Conservation (phyloP, 1,284 basidiomycete species). For the Marasmius sp. region DNA sequence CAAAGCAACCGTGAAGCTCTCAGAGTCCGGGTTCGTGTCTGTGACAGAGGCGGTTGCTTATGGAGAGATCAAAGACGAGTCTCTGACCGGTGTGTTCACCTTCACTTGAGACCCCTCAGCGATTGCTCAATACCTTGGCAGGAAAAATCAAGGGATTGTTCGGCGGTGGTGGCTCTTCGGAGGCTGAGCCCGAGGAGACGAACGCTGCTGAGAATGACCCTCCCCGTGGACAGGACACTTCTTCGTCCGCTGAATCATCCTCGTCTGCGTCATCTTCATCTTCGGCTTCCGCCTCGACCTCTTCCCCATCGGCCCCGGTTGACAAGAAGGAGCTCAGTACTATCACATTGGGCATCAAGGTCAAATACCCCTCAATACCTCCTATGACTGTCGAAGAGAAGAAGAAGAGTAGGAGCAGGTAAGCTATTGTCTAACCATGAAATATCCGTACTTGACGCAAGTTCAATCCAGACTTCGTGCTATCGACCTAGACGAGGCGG, state of each 20-base stretch:
- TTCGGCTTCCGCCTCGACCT: conserved; percentile 23
- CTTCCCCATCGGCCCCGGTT: conserved; percentile 27
- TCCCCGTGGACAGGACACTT: conserved; percentile 33
- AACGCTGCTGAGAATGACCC: conserved; percentile 38
- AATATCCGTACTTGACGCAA: neutral
- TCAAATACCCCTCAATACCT: conserved; percentile 61
- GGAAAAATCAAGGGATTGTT: conserved; percentile 87
- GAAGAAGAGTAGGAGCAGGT: conserved; percentile 68
- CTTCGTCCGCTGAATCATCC: conserved; percentile 24
- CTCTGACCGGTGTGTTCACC: conserved; percentile 58
- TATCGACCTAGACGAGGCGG: conserved; percentile 76
- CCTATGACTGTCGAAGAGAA: conserved; percentile 79
- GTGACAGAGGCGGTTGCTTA: conserved; percentile 76
- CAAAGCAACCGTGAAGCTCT: conserved; percentile 78
- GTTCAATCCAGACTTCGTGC: conserved; percentile 63
- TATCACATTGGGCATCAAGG: conserved; percentile 63
- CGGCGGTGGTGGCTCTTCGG: conserved; percentile 53
- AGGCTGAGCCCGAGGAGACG: conserved; percentile 31
- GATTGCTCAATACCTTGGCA: conserved; percentile 25
- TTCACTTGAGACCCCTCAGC: neutral
- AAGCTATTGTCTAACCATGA: conserved; percentile 22
- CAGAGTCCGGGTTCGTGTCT: conserved; percentile 82
- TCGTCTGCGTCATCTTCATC: conserved; percentile 27
- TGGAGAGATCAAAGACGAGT: conserved; percentile 77
- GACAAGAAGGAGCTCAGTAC: conserved; percentile 43